Conservation (phyloP, 2,329 filamentous ascomycete genomes). For the Ilyonectria destructans region DNA sequence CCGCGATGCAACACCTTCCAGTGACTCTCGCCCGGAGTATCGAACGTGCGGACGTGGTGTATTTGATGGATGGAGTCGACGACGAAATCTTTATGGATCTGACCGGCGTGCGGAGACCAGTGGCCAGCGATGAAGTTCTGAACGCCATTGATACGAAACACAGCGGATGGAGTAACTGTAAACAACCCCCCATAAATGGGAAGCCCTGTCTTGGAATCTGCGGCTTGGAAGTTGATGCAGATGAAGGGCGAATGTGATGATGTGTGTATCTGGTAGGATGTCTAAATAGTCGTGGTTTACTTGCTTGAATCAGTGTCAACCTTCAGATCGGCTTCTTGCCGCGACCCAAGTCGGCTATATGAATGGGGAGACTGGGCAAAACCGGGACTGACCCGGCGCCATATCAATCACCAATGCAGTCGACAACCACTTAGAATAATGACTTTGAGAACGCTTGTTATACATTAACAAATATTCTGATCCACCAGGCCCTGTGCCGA, state of each 20-base stretch:
- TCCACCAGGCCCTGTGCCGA: neutral
- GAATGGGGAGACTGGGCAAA: neutral
- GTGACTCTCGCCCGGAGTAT: neutral
- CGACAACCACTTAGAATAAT: neutral
- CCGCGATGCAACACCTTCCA: neutral
- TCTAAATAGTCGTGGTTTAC: neutral
- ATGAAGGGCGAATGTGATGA: neutral
- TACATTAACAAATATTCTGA: neutral
- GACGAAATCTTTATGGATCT: neutral
- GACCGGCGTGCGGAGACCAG: neutral
- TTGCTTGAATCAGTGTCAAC: neutral
- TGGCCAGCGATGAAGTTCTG: neutral
- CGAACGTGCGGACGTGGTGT: neutral
- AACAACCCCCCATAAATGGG: too few relatives aligned
- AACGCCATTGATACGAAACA: constrained; percentile 6
- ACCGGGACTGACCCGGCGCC: neutral
- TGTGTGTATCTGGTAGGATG: neutral
- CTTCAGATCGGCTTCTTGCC: constrained; percentile 25
- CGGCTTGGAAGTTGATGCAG: neutral
- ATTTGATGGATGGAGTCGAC: neutral
- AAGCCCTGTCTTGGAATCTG: neutral
- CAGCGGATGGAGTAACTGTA: neutral
- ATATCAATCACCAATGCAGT: neutral
- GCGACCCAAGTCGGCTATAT: constrained; percentile 25
- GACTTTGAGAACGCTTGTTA: neutral